These are phyloP conservation scores for Cercophora samala DNA, from an alignment of 495 filamentous ascomycete genomes.

Conservation along the genomic window DNA sequence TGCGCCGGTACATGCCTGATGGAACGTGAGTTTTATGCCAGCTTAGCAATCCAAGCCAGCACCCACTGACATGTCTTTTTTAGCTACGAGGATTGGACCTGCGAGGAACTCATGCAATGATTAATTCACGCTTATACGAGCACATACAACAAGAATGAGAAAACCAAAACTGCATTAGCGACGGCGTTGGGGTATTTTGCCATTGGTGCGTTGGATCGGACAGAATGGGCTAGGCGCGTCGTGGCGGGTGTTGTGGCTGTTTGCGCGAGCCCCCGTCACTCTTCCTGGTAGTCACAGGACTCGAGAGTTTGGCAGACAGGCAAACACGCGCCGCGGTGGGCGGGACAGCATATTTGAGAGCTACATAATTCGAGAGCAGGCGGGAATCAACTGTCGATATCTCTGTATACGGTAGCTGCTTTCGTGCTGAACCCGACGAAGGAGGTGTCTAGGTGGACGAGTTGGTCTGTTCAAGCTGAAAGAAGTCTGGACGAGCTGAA, in stretches of 20 bases:
- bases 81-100: slow-evolving; percentile 99
- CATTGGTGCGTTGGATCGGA: background rate
- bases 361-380: background rate
- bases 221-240: background rate
- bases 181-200: slow-evolving; percentile 28
- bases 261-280: background rate
- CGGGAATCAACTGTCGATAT: background rate
- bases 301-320: background rate
- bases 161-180: slow-evolving; percentile 34
- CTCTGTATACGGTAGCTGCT: background rate
- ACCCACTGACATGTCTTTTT: background rate
- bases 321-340: background rate
- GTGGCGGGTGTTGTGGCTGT: background rate
- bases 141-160: slow-evolving; percentile 12
- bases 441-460: background rate
- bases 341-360: background rate
- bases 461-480: background rate
- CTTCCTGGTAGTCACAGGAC: background rate
- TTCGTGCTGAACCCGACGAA: background rate
- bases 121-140: background rate
- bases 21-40: slow-evolving; percentile 68
- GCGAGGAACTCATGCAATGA: slow-evolving; percentile 77
- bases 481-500: background rate
- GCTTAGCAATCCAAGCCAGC: slow-evolving; percentile 12
- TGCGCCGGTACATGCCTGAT: slow-evolving; percentile 92